These are phyloP conservation scores for Discostella pseudostelligera DNA, from an alignment of 108 stramenopile species.

Conservation along the genomic window DNA sequence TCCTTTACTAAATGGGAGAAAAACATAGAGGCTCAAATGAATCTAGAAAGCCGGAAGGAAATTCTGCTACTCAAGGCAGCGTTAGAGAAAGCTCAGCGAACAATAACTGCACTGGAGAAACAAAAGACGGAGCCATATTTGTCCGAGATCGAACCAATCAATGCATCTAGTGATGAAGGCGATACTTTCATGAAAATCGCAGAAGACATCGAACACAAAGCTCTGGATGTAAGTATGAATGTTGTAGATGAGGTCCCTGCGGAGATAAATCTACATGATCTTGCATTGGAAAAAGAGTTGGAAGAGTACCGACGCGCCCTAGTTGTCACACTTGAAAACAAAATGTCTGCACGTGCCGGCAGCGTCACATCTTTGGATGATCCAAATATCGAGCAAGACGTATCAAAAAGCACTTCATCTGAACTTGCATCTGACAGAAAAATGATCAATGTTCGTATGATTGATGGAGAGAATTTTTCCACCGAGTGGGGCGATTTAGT, in stretches of 20 bases:
- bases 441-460: constrained; percentile 74
- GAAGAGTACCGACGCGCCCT: constrained; percentile 43
- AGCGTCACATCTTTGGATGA: constrained; percentile 6
- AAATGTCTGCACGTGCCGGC: not conserved
- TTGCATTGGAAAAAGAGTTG: constrained; percentile 38
- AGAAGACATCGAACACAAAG: constrained; percentile 38
- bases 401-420: constrained; percentile 26
- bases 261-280: constrained; percentile 31
- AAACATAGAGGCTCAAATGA: constrained; percentile 34
- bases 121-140: constrained; percentile 30
- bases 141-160: constrained; percentile 48
- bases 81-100: constrained; percentile 63
- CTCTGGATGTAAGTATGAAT: constrained; percentile 16
- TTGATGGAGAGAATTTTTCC: constrained; percentile 79
- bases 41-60: constrained; percentile 44
- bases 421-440: constrained; percentile 40
- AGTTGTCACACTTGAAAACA: constrained; percentile 19
- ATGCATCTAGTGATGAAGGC: constrained; percentile 17
- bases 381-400: constrained; percentile 12
- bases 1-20: constrained; percentile 45
- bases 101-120: constrained; percentile 45
- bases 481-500: constrained; percentile 77
- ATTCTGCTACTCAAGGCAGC: constrained; percentile 53
- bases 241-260: not conserved
- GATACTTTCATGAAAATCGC: constrained; percentile 41